Conservation (phyloP, 2,329 filamentous ascomycete species). For the Parafenestella ontariensis region DNA sequence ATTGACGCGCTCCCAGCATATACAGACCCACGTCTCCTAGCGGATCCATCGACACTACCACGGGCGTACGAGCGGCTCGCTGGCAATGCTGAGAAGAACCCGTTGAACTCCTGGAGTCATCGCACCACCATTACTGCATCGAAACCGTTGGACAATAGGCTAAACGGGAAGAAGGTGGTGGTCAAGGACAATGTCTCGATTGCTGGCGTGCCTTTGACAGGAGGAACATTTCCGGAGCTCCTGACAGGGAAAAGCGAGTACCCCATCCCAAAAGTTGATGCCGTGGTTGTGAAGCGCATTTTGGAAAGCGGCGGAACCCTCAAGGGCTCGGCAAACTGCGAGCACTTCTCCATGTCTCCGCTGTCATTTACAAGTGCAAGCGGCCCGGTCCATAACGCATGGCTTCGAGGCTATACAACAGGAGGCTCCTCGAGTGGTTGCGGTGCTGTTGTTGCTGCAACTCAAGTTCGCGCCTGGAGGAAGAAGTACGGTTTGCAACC, state of each 20-base stretch:
- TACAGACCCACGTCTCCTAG: constrained; percentile 25
- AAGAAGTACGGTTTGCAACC: constrained; percentile 21
- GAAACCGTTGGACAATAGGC: constrained; percentile 8
- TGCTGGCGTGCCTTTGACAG: constrained; percentile 53
- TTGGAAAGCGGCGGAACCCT: constrained; percentile 54
- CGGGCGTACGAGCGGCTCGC: constrained; percentile 19
- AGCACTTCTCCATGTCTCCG: constrained; percentile 55
- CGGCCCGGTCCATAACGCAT: constrained; percentile 54
- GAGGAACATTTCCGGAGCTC: constrained; percentile 50
- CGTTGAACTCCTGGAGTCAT: constrained; percentile 34
- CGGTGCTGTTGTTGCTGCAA: constrained; percentile 40
- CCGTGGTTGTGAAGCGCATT: constrained; percentile 54
- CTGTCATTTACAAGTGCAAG: constrained; percentile 54
- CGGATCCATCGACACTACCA: constrained; percentile 23
- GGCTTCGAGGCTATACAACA: constrained; percentile 44
- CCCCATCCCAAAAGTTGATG: constrained; percentile 52
- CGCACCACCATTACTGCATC: constrained; percentile 13
- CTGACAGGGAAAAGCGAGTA: constrained; percentile 48
- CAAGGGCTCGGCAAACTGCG: constrained; percentile 56
- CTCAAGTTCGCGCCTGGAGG: constrained; percentile 33
- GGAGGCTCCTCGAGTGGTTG: constrained; percentile 47
- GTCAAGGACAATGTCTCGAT: constrained; percentile 60
- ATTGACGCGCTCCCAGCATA: constrained; percentile 25
- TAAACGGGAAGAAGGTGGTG: constrained; percentile 45
- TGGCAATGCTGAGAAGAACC: constrained; percentile 18